Conservation (phyloP, 2,329 filamentous ascomycete species). For the Penicillium sp. region DNA sequence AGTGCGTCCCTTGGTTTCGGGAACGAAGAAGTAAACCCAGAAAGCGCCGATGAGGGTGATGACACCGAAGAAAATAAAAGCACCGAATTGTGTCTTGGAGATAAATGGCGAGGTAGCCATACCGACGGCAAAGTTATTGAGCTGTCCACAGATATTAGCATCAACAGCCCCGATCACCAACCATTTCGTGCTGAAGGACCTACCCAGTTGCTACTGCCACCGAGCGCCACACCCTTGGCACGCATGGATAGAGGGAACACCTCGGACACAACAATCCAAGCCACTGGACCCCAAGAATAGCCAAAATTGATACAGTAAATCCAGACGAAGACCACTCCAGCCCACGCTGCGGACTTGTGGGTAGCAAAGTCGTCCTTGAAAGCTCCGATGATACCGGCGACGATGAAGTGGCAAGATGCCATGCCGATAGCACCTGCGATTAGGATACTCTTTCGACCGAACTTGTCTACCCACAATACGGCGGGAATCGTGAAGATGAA, state of each 20-base stretch:
- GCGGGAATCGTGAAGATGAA: slow-evolving; percentile 35
- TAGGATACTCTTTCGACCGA: slow-evolving; percentile 36
- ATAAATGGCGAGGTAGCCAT: slow-evolving; percentile 10
- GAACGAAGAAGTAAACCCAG: slow-evolving; percentile 55
- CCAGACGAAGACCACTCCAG: slow-evolving; percentile 59
- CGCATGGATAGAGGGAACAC: slow-evolving; percentile 72
- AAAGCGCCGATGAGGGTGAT: slow-evolving; percentile 64
- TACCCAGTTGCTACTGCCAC: slow-evolving; percentile 52
- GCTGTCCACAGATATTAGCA: neutral
- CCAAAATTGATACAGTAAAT: slow-evolving; percentile 72
- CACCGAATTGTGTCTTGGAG: slow-evolving; percentile 57
- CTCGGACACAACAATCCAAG: slow-evolving; percentile 74
- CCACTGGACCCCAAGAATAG: slow-evolving; percentile 64
- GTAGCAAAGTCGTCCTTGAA: slow-evolving; percentile 60
- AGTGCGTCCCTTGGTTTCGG: slow-evolving; percentile 54
- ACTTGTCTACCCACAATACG: slow-evolving; percentile 35
- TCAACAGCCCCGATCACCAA: too few species aligned
- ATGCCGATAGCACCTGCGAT: slow-evolving; percentile 63
- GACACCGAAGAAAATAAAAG: slow-evolving; percentile 70
- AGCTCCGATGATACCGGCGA: slow-evolving; percentile 66
- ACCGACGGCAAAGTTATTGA: slow-evolving; percentile 5
- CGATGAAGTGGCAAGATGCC: slow-evolving; percentile 68
- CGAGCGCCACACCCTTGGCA: slow-evolving; percentile 62
- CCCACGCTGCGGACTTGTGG: slow-evolving; percentile 67
- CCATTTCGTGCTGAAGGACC: slow-evolving; percentile 1